These are phyloP conservation scores for Rhytidiadelphus loreus DNA, from an alignment of 225 moss, liverwort and hornwort genomes.

Conservation along the genomic window DNA sequence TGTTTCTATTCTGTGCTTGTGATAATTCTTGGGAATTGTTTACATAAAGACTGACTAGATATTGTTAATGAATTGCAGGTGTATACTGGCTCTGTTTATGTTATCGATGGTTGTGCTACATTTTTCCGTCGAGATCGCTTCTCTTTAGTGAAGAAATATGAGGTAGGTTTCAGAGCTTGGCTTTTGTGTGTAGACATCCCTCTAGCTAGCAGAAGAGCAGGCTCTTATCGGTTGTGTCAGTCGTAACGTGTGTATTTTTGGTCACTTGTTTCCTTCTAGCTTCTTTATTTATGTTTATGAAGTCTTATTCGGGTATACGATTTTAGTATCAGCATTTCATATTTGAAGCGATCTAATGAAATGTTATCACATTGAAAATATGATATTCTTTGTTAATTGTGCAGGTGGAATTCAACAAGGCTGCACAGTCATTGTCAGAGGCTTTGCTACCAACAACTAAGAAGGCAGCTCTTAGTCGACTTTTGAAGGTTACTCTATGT, in stretches of 20 bases:
- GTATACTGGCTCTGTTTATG: conserved; percentile 75
- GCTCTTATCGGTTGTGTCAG: not conserved
- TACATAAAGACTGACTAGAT: not conserved
- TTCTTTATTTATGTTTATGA: not conserved
- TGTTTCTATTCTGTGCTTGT: not conserved
- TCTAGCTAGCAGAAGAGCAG: not conserved
- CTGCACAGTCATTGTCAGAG: conserved; percentile 94
- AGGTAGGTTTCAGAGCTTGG: conserved; percentile 33
- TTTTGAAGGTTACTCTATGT: conserved; percentile 52
- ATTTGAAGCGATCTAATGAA: not conserved
- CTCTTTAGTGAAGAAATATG: conserved; percentile 96
- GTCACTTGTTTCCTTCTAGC: not conserved
- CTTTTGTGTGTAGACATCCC: not conserved
- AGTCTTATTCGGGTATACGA: not conserved
- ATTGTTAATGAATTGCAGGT: conserved; percentile 37
- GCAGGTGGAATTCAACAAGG: conserved; percentile 98
- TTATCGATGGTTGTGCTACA: conserved; percentile 96
- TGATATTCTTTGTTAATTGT: not conserved
- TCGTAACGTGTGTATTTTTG: not conserved
- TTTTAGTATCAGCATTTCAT: not conserved
- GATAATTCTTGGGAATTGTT: not conserved
- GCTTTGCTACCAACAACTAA: conserved; percentile 84
- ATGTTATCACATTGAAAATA: not conserved
- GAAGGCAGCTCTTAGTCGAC: conserved; percentile 84
- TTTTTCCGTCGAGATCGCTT: conserved; percentile 92